Percentiles rank a stretch among this genome's conserved stretches.
Conservation (phyloP, 176 grass and related monocot genomes). For the Saccharum officinarum region DNA sequence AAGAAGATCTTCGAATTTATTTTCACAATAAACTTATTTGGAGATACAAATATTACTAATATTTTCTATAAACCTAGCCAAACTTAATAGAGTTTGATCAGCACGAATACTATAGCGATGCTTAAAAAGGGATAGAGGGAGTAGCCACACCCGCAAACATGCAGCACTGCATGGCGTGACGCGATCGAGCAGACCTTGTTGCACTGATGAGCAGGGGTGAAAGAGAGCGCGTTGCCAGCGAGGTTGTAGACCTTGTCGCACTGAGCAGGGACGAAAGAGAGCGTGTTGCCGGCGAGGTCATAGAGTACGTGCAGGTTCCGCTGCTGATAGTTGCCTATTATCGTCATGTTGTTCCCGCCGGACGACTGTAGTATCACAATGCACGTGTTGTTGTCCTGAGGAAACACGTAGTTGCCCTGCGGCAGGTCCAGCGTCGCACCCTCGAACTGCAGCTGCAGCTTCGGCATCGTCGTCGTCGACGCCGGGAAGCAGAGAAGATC, state of each 20-base stretch:
- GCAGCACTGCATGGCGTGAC: too few relatives aligned
- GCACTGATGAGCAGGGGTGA: too few relatives aligned
- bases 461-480: slow-evolving; percentile 33
- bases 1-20: too few relatives aligned
- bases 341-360: slow-evolving; percentile 3
- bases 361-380: slow-evolving; percentile 18
- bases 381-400: neutral
- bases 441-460: slow-evolving; percentile 55
- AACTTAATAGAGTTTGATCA: too few relatives aligned
- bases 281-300: slow-evolving; percentile 44
- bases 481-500: slow-evolving; percentile 44
- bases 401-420: slow-evolving; percentile 50
- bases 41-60: too few relatives aligned
- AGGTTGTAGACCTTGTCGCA: neutral
- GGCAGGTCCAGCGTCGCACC: slow-evolving; percentile 55
- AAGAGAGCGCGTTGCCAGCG: too few relatives aligned
- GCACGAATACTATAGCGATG: too few relatives aligned
- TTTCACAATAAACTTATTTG: too few relatives aligned
- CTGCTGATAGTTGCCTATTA: slow-evolving; percentile 68
- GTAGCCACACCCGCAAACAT: too few relatives aligned
- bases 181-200: too few relatives aligned
- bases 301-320: slow-evolving; percentile 66
- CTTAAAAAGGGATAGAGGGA: too few relatives aligned
- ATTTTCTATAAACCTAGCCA: too few relatives aligned
- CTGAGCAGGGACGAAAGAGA: slow-evolving; percentile 51